A percentile compares a stretch with the other conserved stretches of the same genome.
Evolutionary conservation across 352 stramenopile genomes (phyloP).

Genomic region (Phytopythium chamaehyphon): DNA sequence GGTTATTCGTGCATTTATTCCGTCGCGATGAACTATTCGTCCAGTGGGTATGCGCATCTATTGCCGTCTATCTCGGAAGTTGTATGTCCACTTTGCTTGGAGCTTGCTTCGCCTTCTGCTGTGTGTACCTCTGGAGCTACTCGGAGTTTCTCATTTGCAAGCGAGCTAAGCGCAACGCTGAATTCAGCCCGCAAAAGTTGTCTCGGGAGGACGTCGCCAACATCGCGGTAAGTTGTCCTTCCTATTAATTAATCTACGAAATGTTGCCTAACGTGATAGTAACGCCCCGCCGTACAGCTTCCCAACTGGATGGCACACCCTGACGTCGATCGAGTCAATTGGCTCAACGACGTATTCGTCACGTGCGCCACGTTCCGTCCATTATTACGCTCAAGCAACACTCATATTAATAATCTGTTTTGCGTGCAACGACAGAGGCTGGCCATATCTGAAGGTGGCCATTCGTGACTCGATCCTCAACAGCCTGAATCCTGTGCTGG

Average conservation of each 20-base stretch:
- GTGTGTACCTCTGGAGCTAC: conserved; percentile 58
- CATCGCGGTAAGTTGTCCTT: conserved; percentile 8
- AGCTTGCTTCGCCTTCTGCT: conserved; percentile 15
- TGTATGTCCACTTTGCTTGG: conserved; percentile 40
- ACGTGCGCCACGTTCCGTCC: conserved; percentile 12
- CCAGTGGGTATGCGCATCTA: conserved; percentile 25
- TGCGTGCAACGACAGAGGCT: conserved; percentile 29
- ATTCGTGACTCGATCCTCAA: conserved; percentile 64
- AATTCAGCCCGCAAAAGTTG: conserved; percentile 15
- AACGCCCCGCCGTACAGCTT: conserved; percentile 14
- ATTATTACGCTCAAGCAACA: background rate
- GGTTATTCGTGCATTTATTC: conserved; percentile 30
- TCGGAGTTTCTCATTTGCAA: conserved; percentile 38
- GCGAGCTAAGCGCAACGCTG: conserved; percentile 12
- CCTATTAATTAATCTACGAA: background rate
- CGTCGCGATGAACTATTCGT: conserved; percentile 23
- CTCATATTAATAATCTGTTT: conserved; percentile 1
- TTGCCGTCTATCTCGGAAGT: conserved; percentile 31
- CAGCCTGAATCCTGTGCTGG: conserved; percentile 59
- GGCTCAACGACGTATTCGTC: conserved; percentile 74
- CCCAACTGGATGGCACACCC: conserved; percentile 52
- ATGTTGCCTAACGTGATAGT: background rate
- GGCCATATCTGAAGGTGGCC: conserved; percentile 72
- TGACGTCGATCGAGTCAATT: conserved; percentile 70
- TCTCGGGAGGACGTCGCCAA: conserved; percentile 18